A percentile compares a stretch with the other conserved stretches of the same genome.
phyloP scores from a whole-genome alignment of 2,329 filamentous ascomycete species.

The Ustilaginoidea virens region DNA sequence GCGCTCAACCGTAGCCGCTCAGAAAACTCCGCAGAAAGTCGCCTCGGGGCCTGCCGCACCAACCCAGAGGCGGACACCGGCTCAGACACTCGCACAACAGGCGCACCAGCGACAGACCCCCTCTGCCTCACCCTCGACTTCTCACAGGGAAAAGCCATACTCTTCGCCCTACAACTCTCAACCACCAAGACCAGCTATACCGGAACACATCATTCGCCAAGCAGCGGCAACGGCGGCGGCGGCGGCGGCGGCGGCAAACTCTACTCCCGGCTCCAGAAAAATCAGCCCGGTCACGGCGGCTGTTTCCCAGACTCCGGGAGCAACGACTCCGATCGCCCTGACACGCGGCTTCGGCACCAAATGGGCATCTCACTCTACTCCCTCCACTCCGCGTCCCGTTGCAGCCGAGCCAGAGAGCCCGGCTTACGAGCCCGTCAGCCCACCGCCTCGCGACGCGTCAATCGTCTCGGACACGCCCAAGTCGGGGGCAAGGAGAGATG shows the following conservation, averaged over 20 bases:
- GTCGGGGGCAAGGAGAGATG: slow-evolving; percentile 16
- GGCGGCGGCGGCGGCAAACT: slow-evolving; percentile 12
- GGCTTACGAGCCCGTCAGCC: slow-evolving; percentile 43
- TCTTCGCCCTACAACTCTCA: slow-evolving; percentile 16
- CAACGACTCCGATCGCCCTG: slow-evolving; percentile 13
- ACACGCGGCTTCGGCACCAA: slow-evolving; percentile 33
- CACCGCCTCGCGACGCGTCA: slow-evolving; percentile 25
- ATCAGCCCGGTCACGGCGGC: slow-evolving; percentile 14
- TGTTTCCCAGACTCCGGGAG: slow-evolving; percentile 19
- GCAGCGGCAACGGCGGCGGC: slow-evolving; percentile 10
- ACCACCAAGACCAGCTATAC: slow-evolving; percentile 20
- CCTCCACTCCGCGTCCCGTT: slow-evolving; percentile 36
- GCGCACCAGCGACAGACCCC: slow-evolving; percentile 9
- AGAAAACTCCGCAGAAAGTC: slow-evolving; percentile 12
- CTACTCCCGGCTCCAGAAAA: slow-evolving; percentile 15
- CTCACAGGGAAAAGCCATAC: slow-evolving; percentile 14
- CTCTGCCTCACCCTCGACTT: slow-evolving; percentile 10
- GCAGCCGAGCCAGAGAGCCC: slow-evolving; percentile 31
- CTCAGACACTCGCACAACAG: slow-evolving; percentile 13
- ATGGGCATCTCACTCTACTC: slow-evolving; percentile 41
- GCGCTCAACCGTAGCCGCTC: slow-evolving; percentile 18
- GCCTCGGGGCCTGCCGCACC: slow-evolving; percentile 9
- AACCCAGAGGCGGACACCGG: slow-evolving; percentile 18
- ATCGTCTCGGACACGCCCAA: slow-evolving; percentile 18
- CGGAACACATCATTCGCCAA: slow-evolving; percentile 26